These are phyloP conservation scores for Conticribra weissflogii DNA, from an alignment of 108 stramenopile species.

Conservation along the genomic window DNA sequence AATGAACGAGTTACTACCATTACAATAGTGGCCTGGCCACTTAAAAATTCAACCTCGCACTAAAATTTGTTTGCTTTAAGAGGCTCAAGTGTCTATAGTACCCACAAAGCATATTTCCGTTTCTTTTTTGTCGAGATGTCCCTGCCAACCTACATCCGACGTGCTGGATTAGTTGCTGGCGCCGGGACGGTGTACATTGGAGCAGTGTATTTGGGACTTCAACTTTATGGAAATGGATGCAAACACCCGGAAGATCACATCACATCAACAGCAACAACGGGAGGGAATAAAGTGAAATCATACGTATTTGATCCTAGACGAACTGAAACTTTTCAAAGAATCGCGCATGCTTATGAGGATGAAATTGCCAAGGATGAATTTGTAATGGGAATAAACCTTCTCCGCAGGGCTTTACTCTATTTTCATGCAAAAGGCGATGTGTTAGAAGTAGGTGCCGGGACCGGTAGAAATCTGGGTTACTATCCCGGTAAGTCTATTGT, in stretches of 20 bases:
- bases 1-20: no score
- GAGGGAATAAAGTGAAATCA: slow-evolving; percentile 19
- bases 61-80: no score
- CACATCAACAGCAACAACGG: not conserved
- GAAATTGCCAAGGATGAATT: slow-evolving; percentile 76
- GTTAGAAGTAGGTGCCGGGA: slow-evolving; percentile 90
- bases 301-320: slow-evolving; percentile 62
- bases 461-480: slow-evolving; percentile 78
- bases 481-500: slow-evolving; percentile 63
- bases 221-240: slow-evolving; percentile 22
- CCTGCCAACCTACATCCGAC: slow-evolving; percentile 35
- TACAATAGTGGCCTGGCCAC: no score
- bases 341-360: slow-evolving; percentile 73
- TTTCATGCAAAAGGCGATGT: slow-evolving; percentile 83
- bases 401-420: slow-evolving; percentile 69
- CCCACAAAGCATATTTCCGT: no score
- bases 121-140: no score
- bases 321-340: slow-evolving; percentile 64
- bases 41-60: no score
- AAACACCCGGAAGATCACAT: slow-evolving; percentile 14
- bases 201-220: slow-evolving; percentile 37
- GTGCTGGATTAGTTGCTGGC: slow-evolving; percentile 31
- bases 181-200: slow-evolving; percentile 38
- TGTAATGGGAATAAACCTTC: slow-evolving; percentile 78
- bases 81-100: no score